Conservation (phyloP, 1,284 basidiomycete species). For the Naganishia albida region DNA sequence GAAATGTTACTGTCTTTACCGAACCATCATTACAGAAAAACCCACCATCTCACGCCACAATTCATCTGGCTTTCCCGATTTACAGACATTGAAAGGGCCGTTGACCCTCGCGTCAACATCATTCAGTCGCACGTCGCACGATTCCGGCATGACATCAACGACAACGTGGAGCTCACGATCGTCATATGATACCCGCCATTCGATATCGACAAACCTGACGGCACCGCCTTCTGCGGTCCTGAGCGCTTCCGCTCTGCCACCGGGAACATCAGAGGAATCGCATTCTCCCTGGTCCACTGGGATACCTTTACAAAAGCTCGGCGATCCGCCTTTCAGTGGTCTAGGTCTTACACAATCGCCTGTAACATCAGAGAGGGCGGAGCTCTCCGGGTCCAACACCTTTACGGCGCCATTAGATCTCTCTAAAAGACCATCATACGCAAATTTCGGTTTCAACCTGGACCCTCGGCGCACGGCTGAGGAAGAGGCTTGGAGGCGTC, state of each 20-base stretch:
- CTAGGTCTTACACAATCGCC: neutral
- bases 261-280: neutral
- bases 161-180: conserved; percentile 16
- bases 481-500: conserved; percentile 16
- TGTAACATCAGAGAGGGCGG: neutral
- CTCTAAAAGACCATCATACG: conserved; percentile 19
- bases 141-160: conserved; percentile 21
- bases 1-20: neutral
- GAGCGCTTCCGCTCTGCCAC: neutral
- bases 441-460: conserved; percentile 2
- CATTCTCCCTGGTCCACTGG: conserved; percentile 6
- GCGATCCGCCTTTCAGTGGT: neutral
- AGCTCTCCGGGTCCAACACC: neutral
- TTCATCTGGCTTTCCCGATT: conserved; percentile 23
- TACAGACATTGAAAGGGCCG: conserved; percentile 16
- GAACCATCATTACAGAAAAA: neutral
- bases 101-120: conserved; percentile 11
- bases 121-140: conserved; percentile 3
- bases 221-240: neutral
- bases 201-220: conserved; percentile 4
- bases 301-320: neutral
- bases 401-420: neutral
- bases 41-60: conserved; percentile 12
- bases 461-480: conserved; percentile 4
- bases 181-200: conserved; percentile 8